Percentiles rank a stretch among this genome's conserved stretches.
phyloP scores from a whole-genome alignment of 2,329 filamentous ascomycete genomes.

The Pochonia chlamydosporia region DNA sequence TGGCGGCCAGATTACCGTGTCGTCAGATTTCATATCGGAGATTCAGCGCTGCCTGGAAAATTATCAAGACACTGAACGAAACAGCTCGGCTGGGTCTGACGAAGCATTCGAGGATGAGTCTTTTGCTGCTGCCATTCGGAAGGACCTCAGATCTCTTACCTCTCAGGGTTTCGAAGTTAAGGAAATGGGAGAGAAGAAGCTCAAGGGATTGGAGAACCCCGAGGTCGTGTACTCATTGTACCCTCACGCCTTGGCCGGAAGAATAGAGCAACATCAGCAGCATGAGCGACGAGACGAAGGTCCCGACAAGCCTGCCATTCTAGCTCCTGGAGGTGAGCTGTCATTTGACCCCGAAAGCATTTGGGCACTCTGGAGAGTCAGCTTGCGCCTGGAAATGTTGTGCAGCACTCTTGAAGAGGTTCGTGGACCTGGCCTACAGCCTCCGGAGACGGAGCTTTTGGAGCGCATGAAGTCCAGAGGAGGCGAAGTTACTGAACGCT shows the following conservation, averaged over 20 bases:
- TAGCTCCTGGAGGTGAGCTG: constrained; percentile 61
- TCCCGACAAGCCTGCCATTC: constrained; percentile 52
- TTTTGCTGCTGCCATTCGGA: constrained; percentile 70
- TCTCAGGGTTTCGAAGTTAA: constrained; percentile 95
- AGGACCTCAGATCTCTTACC: constrained; percentile 79
- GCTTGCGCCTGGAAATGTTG: constrained; percentile 84
- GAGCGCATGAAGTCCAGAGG: constrained; percentile 62
- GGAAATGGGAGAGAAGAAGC: constrained; percentile 87
- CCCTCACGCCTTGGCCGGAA: constrained; percentile 77
- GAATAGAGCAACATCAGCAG: constrained; percentile 63
- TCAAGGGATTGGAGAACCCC: constrained; percentile 96
- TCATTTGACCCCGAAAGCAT: constrained; percentile 76
- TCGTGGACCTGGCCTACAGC: constrained; percentile 57
- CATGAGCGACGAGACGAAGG: constrained; percentile 39
- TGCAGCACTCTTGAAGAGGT: constrained; percentile 81
- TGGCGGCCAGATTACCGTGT: constrained; percentile 94
- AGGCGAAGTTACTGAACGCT: constrained; percentile 82
- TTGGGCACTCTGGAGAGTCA: constrained; percentile 86
- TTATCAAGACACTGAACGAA: constrained; percentile 78
- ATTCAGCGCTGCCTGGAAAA: constrained; percentile 86
- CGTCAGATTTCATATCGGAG: constrained; percentile 93
- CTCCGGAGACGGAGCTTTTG: constrained; percentile 77
- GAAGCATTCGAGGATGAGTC: constrained; percentile 66
- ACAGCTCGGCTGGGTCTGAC: constrained; percentile 62
- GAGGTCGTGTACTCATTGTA: constrained; percentile 95